Evolutionary conservation across 169 alveolate genomes (phyloP), one percentile per base, ranked within the genome.

Genomic region (Plasmodium vivax): DNA sequence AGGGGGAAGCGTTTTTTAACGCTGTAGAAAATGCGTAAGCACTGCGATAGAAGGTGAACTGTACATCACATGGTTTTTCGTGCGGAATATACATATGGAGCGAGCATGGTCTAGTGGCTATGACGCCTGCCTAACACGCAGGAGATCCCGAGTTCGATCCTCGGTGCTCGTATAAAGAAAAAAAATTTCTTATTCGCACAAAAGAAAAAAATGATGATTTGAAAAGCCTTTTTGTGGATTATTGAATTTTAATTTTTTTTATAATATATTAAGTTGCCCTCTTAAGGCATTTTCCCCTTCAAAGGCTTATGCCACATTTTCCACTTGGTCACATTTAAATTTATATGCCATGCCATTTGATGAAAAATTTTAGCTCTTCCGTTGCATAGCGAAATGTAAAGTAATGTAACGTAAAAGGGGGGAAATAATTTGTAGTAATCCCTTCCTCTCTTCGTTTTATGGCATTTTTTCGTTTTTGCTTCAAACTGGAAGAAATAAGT

Each of bases 101-200:
- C 98, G 98, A 97, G 98, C 98, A 97, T 97, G 98, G 98, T 97
- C 98, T 97, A 97, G 98, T 97, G 98, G 98, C 97, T 97, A 97
- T 97, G 98, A 97, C 98, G 98, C 96, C 98, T 97, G 98, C 98
- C 97, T 97, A 88, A 97, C 98, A 97, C 98, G 98, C 98, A 97
- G 98, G 96, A 97, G 98, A 96, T 97, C 98, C 98, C 98, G 98
- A 97, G 98, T 97, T 97, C 98, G 98, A 97, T 95, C 98, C 98
- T 97, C 98, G 98, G 98, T 97, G 97, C 98, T 97, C 98, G 98
- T 97, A 97, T 27, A 16, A 62, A 62, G 6, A 62, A 62, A 62
- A 62, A 19, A 62, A 62, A 56, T 47, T 47, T 47, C 5, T 47
- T 47, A 0, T 47, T 47, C 58, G 38, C 30, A 16, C 12, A 62